Evolutionary conservation across 805 yeast species (phyloP).

Genomic region (Candida nonsorbophila): DNA sequence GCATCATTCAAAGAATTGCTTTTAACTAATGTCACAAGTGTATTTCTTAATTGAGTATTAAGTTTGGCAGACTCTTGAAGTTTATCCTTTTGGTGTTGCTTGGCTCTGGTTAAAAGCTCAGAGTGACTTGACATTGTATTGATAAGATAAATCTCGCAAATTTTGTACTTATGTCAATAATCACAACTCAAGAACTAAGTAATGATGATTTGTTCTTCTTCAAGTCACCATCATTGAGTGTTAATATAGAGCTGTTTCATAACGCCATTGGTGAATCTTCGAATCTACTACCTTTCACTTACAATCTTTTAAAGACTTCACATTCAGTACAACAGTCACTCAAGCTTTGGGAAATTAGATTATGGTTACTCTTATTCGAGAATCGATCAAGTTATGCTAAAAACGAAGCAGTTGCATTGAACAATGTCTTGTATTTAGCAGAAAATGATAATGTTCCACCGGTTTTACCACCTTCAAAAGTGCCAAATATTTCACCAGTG

Average conservation of each 20-base stretch:
- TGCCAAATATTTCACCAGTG: conserved; percentile 10
- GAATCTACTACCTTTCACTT: not conserved
- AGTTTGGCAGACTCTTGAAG: conserved; percentile 20
- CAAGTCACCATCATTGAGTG: not conserved
- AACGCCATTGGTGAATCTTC: not conserved
- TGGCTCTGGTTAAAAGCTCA: conserved; percentile 26
- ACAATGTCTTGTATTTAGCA: conserved; percentile 25
- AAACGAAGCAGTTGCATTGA: conserved; percentile 31
- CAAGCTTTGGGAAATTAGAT: conserved; percentile 32
- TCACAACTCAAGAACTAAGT: no score
- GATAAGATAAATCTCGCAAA: no score
- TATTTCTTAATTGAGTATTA: conserved; percentile 18
- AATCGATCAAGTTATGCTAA: conserved; percentile 25
- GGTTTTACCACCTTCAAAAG: conserved; percentile 1
- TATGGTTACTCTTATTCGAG: conserved; percentile 23
- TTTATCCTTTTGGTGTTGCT: conserved; percentile 23
- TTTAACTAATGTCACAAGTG: conserved; percentile 17
- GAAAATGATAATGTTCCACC: conserved; percentile 19
- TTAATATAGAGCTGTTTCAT: not conserved
- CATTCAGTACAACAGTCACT: conserved; percentile 9
- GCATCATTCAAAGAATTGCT: conserved; percentile 18
- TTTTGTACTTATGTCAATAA: no score
- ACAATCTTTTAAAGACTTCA: conserved; percentile 5
- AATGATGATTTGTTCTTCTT: not conserved
- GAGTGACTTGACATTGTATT: conserved; percentile 20